Evolutionary conservation across 169 alveolate genomes (phyloP), one percentile per base, ranked within the genome.

Genomic region (Plasmodium fragile): DNA sequence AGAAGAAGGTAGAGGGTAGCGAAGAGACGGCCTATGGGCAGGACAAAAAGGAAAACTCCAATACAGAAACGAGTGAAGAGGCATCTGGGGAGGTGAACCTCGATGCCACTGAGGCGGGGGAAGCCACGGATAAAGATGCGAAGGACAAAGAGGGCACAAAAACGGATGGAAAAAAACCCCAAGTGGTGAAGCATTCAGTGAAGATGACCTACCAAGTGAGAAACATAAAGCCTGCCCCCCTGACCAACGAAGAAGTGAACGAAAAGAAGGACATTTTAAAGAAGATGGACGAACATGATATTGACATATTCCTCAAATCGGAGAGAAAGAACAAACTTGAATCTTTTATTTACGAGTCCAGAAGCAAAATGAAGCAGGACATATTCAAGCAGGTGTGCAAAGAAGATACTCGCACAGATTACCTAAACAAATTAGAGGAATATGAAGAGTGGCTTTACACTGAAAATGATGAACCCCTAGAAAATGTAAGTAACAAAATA

Each of bases 381-480:
- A 70, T 80, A 49, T 91, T 41, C 83, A 91, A 91, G 36, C 59
- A 91, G 53, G 94, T 91, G 11, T 80, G 83, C 43, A 81, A 81
- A 49, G 94, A 91, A 77, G 92, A 79, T 18, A 72, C 36, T 5
- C 49, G 55, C 71, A 91, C 71, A 34, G 84, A 81, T 4, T 91
- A 91, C 75, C 28, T 91, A 49, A 52, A 25, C 22, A 91, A 81
- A 81, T 73, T 91, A 22, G 94, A 91, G 59, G 94, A 91, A 70
- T 91, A 91, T 77, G 94, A 91, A 28, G 94, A 91, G 28, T 91
- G 94, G 94, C 43, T 91, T 32, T 91, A 91, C 52, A 80, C 49
- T 2, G 94, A 91, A 81, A 79, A 91, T 41, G 94, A 91, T 73
- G 94, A 91, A 80, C 92, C 94, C n/a, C 75, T 91, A 69, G 94